phyloP scores from a whole-genome alignment of 2,329 filamentous ascomycete species.

The Cladosporium colombiae region DNA sequence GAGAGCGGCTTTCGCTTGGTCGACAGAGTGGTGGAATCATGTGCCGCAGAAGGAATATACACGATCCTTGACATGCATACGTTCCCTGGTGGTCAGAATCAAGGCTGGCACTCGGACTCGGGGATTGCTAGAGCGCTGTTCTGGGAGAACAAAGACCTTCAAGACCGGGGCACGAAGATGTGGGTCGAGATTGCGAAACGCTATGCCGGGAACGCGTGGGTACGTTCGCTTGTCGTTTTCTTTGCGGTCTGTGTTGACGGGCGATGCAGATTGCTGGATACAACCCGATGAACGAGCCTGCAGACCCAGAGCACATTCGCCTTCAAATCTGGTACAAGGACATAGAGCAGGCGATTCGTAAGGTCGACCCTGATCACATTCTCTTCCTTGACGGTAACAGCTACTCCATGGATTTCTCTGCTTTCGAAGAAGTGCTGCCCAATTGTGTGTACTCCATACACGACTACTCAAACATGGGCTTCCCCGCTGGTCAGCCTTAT shows the following conservation, averaged over 20 bases:
- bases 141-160: conserved; percentile 54
- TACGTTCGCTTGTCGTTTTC: conserved; percentile 24
- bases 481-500: conserved; percentile 48
- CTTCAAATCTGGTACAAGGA: conserved; percentile 51
- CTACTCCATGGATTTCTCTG: conserved; percentile 45
- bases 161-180: conserved; percentile 52
- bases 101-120: conserved; percentile 55
- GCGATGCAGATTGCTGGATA: conserved; percentile 45
- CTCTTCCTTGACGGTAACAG: conserved; percentile 42
- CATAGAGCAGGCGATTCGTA: conserved; percentile 49
- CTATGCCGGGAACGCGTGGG: conserved; percentile 49
- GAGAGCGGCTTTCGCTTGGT: conserved; percentile 52
- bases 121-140: conserved; percentile 49
- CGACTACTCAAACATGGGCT: conserved; percentile 56
- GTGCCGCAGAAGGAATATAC: conserved; percentile 51
- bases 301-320: conserved; percentile 49
- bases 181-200: conserved; percentile 50
- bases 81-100: conserved; percentile 52
- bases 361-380: conserved; percentile 52
- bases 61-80: conserved; percentile 55
- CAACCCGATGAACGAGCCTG: conserved; percentile 55
- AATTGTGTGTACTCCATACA: conserved; percentile 55
- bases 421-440: conserved; percentile 46
- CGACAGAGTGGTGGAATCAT: conserved; percentile 52
- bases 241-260: not conserved